Evolutionary conservation across 1,284 basidiomycete species (phyloP), one percentile per base, ranked within the genome.

Genomic region (Ustilago xerochloae): DNA sequence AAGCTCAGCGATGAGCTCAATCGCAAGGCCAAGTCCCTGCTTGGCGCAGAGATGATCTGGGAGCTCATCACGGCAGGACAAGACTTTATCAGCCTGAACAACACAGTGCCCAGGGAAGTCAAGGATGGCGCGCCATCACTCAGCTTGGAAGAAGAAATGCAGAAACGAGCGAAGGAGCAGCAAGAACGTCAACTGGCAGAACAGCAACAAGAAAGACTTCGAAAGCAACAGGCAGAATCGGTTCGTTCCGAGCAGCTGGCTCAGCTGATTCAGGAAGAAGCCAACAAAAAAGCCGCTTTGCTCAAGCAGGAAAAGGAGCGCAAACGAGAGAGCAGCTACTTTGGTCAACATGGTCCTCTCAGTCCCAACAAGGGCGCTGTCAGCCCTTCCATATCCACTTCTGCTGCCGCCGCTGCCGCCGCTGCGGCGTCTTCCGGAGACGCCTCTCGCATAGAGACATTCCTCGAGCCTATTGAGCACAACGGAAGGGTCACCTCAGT

Each of bases 11-110:
- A 59, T 33, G 63, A 63, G 35, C 63, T 84, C 49, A 61, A 63
- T 22, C 47, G 43, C 15, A 77, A 78, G 15, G 79, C 81, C n/a
- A 72, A 64, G 22, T 50, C 62, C 24, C 70, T 83, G 15, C 43
- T 83, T 4, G 84, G 83, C 20, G 70, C 78, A 12, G 84, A 84
- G 39, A 85, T 85, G 84, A 68, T 85, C 29, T 85, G 83, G 78
- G 84, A 85, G 63, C 72, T 85, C 30, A 78, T 83, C 49, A 75
- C 55, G 7, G 30, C 55, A 26, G 80, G 66, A 3, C 80, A 81
- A 48, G 81, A 83, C 29, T 82, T 65, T 18, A 79, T 83, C 59
- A 79, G 75, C 36, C 4, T 43, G 29, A 64, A 81, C 67, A 80
- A 81, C 41, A 48, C 54, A 2, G 63, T 68, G 0, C 70, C 72